A percentile compares a stretch with the other conserved stretches of the same genome.
Conservation (phyloP, 2,329 filamentous ascomycete species). For the Monosporascus sp. region DNA sequence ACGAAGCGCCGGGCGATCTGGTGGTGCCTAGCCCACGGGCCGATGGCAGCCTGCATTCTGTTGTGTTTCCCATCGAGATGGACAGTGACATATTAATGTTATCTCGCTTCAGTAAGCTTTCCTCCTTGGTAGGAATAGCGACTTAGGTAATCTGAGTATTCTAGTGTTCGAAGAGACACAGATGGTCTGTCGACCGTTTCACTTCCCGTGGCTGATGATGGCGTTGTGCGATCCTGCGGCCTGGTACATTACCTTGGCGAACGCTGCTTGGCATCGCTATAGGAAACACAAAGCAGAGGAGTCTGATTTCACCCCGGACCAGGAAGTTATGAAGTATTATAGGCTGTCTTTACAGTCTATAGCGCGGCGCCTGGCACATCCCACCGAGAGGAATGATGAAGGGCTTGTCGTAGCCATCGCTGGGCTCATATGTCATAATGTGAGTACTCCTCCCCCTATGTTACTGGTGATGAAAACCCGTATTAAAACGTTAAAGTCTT, state of each 20-base stretch:
- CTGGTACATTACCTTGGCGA: slow-evolving; percentile 24
- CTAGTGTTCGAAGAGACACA: slow-evolving; percentile 18
- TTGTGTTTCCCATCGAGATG: slow-evolving; percentile 20
- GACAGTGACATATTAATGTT: slow-evolving; percentile 16
- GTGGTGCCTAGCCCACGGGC: slow-evolving; percentile 8
- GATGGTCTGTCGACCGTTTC: slow-evolving; percentile 17
- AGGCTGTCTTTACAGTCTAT: slow-evolving; percentile 19
- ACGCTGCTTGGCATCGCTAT: slow-evolving; percentile 15
- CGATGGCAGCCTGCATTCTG: slow-evolving; percentile 11
- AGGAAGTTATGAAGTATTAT: slow-evolving; percentile 22
- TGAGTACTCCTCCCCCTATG: slow-evolving; percentile 2
- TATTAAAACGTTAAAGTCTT: slow-evolving; percentile 10
- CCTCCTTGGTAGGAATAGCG: not conserved
- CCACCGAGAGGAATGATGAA: slow-evolving; percentile 11
- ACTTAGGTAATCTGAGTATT: slow-evolving; percentile 1
- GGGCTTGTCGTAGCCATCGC: slow-evolving; percentile 20
- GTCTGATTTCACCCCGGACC: slow-evolving; percentile 10
- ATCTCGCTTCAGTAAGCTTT: slow-evolving; percentile 16
- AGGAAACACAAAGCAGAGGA: slow-evolving; percentile 9
- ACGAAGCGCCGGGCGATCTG: not conserved
- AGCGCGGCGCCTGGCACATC: slow-evolving; percentile 15
- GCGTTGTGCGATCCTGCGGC: slow-evolving; percentile 19
- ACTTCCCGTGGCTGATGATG: slow-evolving; percentile 20
- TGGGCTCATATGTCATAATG: slow-evolving; percentile 23
- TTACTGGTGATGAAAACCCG: not conserved